phyloP scores from a whole-genome alignment of 2,329 filamentous ascomycete species.

The Neonectria neomacrospora region DNA sequence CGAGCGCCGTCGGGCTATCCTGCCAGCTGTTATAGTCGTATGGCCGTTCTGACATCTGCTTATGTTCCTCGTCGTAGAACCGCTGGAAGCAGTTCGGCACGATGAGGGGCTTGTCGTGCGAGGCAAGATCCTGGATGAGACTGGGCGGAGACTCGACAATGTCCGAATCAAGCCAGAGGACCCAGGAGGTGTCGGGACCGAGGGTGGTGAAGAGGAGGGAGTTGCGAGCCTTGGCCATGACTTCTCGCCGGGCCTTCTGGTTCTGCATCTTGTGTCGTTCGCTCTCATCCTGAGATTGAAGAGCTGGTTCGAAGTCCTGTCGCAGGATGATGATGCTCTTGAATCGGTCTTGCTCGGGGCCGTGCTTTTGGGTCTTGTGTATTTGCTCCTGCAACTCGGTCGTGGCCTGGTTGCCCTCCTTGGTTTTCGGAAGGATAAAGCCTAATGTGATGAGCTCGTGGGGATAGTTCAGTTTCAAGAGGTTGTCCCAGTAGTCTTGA shows the following conservation, averaged over 20 bases:
- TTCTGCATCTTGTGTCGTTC: constrained; percentile 93
- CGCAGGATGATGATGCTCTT: constrained; percentile 93
- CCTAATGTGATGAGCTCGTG: constrained; percentile 94
- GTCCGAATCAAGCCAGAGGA: constrained; percentile 94
- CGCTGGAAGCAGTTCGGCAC: constrained; percentile 96
- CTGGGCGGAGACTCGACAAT: constrained; percentile 87
- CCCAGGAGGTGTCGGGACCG: constrained; percentile 91
- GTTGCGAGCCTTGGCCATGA: constrained; percentile 94
- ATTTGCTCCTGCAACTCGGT: constrained; percentile 85
- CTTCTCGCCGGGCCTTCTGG: constrained; percentile 85
- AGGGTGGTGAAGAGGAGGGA: constrained; percentile 95
- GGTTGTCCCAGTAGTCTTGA: constrained; percentile 93
- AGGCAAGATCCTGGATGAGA: constrained; percentile 91
- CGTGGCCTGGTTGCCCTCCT: constrained; percentile 90
- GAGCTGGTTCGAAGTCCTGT: constrained; percentile 90
- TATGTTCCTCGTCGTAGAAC: constrained; percentile 76
- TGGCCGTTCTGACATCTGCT: constrained; percentile 78
- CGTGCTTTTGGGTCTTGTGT: constrained; percentile 80
- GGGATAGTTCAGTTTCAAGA: constrained; percentile 84
- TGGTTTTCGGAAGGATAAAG: constrained; percentile 95
- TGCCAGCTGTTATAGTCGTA: constrained; percentile 99
- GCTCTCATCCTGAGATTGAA: constrained; percentile 82
- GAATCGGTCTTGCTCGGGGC: constrained; percentile 84
- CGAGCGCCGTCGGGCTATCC: constrained; percentile 82
- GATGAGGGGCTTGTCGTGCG: constrained; percentile 89